Evolutionary conservation across 2,329 filamentous ascomycete species (phyloP), one percentile per base, ranked within the genome.

Genomic region (Penicillium crustosum): DNA sequence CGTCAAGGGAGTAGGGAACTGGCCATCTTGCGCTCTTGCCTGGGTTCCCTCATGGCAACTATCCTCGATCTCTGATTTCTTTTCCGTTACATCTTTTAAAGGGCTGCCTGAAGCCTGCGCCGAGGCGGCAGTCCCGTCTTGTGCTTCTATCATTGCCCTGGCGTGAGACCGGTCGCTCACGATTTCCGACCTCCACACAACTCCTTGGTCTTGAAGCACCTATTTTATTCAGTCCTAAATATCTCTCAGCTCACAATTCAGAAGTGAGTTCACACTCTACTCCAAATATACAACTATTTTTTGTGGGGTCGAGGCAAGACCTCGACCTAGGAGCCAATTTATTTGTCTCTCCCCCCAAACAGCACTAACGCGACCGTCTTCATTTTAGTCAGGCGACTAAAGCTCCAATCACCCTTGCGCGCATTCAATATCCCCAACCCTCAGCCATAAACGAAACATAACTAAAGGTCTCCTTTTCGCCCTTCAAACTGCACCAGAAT

Each of bases 321-420:
- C 43, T 39, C 23, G 53, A 35, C 43, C 48, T 36, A 51, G 58
- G 47, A 39, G 44, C 54, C 42, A 51, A 53, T 58, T 62, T 62
- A 60, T 65, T 59, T 64, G 60, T 58, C 58, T 60, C 55, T 61
- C 54, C 57, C 57, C 62, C 61, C 53, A 59, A 59, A 60, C 55
- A 64, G 61, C 65, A 67, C 70, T 73, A 72, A 73, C 69, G 68
- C 70, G 67, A 71, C 68, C 64, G 65, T 63, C 61, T 61, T 62
- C 51, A 62, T 60, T 48, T 49, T 62, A 69, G 69, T 63, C 56
- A 57, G 57, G 61, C 55, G 50, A 65, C 55, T 62, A 55, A 53
- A 38, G 54, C 41, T 65, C 49, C 49, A 65, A 59, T 54, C 60
- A 61, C 48, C 49, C 49, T 53, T 55, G 33, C 54, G 61, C 59